These are phyloP conservation scores for Amauroascus niger DNA, from an alignment of 2,329 filamentous ascomycete species.

Conservation along the genomic window DNA sequence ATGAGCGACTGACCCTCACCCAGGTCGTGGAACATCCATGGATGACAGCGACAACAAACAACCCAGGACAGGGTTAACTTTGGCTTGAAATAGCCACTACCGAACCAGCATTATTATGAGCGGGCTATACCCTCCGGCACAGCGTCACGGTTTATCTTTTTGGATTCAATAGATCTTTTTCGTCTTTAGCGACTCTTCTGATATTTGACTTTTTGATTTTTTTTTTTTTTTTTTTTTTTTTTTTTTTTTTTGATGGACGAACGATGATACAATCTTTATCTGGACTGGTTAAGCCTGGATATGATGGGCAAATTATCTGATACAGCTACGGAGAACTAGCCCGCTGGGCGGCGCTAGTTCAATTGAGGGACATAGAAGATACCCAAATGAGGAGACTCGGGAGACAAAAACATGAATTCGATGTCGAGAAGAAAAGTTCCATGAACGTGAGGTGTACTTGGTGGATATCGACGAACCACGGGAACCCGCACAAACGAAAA, in stretches of 20 bases:
- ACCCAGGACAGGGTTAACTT: neutral
- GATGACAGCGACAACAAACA: constrained; percentile 35
- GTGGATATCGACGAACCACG: no score
- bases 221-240: neutral
- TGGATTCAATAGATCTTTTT: neutral
- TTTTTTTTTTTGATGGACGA: neutral
- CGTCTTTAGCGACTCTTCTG: neutral
- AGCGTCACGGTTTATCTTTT: neutral
- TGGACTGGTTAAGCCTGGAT: neutral
- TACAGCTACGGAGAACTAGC: neutral
- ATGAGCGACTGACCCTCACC: constrained; percentile 71
- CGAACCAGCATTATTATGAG: neutral
- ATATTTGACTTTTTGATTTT: neutral
- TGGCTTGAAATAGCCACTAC: neutral
- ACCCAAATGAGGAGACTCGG: no score
- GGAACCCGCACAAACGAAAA: no score
- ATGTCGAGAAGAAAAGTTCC: no score
- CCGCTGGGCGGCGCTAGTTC: constrained; percentile 5
- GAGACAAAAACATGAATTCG: no score
- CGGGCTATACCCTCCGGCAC: neutral
- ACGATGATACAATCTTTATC: neutral
- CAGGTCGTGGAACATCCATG: constrained; percentile 86
- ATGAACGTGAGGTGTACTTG: no score
- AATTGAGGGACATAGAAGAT: neutral
- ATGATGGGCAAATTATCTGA: neutral